phyloP scores from a whole-genome alignment of 1,139 yeast species.

The Saccharomyces hybrid region DNA sequence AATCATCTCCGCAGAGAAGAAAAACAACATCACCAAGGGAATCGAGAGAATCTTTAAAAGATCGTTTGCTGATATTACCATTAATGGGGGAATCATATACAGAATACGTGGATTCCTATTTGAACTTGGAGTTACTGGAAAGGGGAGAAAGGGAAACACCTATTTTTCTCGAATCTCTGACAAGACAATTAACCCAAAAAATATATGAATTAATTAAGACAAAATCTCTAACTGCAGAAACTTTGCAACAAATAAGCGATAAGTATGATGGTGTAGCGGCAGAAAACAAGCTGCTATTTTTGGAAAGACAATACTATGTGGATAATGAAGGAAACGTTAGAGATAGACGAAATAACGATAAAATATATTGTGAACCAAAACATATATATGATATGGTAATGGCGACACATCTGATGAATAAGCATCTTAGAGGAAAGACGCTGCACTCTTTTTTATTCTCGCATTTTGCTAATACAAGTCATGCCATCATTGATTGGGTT shows the following conservation, averaged over 20 bases:
- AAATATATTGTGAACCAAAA: conserved; percentile 27
- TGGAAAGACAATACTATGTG: conserved; percentile 22
- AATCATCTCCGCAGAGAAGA: not conserved
- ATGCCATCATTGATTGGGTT: conserved; percentile 16
- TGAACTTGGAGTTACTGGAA: conserved; percentile 17
- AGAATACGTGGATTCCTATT: conserved; percentile 9
- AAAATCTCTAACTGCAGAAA: conserved; percentile 15
- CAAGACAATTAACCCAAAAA: conserved; percentile 25
- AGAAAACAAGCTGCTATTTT: conserved; percentile 16
- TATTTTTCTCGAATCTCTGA: conserved; percentile 18
- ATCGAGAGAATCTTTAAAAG: not conserved
- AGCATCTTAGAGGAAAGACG: conserved; percentile 17
- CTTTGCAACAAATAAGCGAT: conserved; percentile 16
- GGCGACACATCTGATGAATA: conserved; percentile 27
- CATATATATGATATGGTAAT: conserved; percentile 24
- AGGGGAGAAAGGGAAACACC: conserved; percentile 22
- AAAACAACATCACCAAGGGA: not conserved
- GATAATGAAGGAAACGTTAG: conserved; percentile 19
- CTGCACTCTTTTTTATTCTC: conserved; percentile 17
- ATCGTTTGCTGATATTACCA: conserved; percentile 10
- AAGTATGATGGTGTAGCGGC: conserved; percentile 16
- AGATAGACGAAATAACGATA: conserved; percentile 22
- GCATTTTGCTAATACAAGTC: conserved; percentile 25
- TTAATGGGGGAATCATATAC: conserved; percentile 15
- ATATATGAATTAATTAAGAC: conserved; percentile 22